Evolutionary conservation across 108 stramenopile genomes (phyloP).

Genomic region (Cafeteria roenbergensis): DNA sequence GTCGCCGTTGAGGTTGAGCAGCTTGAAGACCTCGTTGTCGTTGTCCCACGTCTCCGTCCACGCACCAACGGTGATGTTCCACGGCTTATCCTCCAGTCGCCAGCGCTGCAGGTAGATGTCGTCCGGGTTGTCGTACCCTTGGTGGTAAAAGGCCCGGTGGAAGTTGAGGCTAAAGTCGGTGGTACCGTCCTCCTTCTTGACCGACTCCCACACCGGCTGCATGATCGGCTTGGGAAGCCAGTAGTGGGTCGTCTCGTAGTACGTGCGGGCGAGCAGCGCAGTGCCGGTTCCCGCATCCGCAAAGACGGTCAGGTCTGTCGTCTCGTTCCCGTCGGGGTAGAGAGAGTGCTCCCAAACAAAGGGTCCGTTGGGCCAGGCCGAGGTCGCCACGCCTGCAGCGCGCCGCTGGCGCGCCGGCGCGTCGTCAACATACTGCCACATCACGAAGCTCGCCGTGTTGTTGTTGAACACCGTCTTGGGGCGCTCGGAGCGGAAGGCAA

Average conservation of each 20-base stretch:
- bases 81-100: constrained; percentile 59
- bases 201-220: constrained; percentile 73
- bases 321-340: constrained; percentile 73
- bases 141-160: constrained; percentile 59
- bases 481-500: constrained; percentile 32
- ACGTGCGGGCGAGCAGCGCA: constrained; percentile 46
- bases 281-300: constrained; percentile 47
- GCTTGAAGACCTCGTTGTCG: constrained; percentile 2
- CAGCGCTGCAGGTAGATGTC: constrained; percentile 69
- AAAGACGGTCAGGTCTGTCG: constrained; percentile 58
- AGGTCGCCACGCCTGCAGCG: constrained; percentile 56
- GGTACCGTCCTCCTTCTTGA: constrained; percentile 46
- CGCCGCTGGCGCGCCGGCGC: constrained; percentile 32
- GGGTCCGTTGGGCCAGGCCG: constrained; percentile 55
- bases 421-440: constrained; percentile 65
- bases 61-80: constrained; percentile 34
- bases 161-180: constrained; percentile 61
- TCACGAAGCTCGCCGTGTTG: constrained; percentile 49
- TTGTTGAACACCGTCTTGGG: constrained; percentile 57
- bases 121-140: constrained; percentile 65
- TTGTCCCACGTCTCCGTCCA: background rate
- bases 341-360: constrained; percentile 53
- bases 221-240: constrained; percentile 59
- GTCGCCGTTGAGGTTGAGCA: background rate
- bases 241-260: constrained; percentile 60